Conservation (phyloP, 140 eudicot genomes). For the Senecio squalidus region DNA sequence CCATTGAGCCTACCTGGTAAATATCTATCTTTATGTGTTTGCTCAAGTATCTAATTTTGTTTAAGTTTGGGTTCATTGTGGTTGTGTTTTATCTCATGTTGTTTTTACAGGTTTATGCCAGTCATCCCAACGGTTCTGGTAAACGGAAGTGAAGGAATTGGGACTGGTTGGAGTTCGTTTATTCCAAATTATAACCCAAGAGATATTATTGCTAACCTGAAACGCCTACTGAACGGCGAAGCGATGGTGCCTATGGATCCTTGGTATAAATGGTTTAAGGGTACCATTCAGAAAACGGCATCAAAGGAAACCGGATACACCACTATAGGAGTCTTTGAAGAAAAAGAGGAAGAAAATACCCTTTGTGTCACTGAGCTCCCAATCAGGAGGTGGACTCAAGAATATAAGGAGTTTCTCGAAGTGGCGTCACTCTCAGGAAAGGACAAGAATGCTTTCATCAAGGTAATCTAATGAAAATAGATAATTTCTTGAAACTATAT, state of each 20-base stretch:
- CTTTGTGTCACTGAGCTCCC: conserved; percentile 75
- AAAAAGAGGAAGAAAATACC: conserved; percentile 41
- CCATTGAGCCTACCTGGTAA: conserved; percentile 82
- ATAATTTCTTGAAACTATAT: no score
- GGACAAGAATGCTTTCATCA: conserved; percentile 62
- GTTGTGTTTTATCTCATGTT: background rate
- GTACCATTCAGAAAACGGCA: conserved; percentile 59
- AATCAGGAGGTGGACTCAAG: conserved; percentile 79
- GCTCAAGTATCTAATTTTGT: background rate
- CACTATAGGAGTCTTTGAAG: conserved; percentile 61
- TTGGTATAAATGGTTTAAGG: conserved; percentile 83
- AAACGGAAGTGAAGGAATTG: conserved; percentile 96
- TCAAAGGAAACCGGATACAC: conserved; percentile 76
- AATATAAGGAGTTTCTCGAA: conserved; percentile 79
- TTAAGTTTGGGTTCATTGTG: background rate
- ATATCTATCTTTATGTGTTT: background rate
- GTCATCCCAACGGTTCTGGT: conserved; percentile 81
- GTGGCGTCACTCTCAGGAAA: conserved; percentile 37
- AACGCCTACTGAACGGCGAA: conserved; percentile 57
- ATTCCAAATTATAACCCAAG: conserved; percentile 90
- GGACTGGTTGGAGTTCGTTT: conserved; percentile 95
- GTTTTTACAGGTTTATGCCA: conserved; percentile 39
- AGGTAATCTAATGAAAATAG: conserved; percentile 25
- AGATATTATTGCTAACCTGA: conserved; percentile 68
- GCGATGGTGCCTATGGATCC: conserved; percentile 82